Percentiles rank a stretch among this genome's conserved stretches.
Conservation (phyloP, 352 stramenopile species). For the Phytophthora hibernalis region DNA sequence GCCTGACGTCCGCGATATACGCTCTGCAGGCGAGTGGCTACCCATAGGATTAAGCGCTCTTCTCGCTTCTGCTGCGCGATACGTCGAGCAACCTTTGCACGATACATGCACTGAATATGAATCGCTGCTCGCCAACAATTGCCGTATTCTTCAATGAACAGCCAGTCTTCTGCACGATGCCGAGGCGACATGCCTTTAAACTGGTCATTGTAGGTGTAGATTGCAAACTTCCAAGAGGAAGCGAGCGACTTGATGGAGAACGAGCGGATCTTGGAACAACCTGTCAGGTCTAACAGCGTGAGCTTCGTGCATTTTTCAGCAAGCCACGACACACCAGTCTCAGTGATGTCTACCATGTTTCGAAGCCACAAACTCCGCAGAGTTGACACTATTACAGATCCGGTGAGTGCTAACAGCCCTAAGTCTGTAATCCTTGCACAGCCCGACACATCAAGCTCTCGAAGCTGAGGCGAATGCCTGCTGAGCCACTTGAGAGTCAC, state of each 20-base stretch:
- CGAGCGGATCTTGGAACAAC: constrained; percentile 46
- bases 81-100: constrained; percentile 55
- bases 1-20: constrained; percentile 67
- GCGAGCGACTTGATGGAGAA: constrained; percentile 69
- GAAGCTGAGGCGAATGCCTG: constrained; percentile 62
- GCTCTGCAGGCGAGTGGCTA: constrained; percentile 66
- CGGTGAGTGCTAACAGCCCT: constrained; percentile 76
- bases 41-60: constrained; percentile 58
- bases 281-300: constrained; percentile 70
- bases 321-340: constrained; percentile 88
- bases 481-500: constrained; percentile 48
- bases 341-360: constrained; percentile 66
- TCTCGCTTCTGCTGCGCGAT: constrained; percentile 53
- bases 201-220: constrained; percentile 45
- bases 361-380: constrained; percentile 77
- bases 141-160: constrained; percentile 89
- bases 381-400: constrained; percentile 27
- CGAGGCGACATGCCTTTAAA: constrained; percentile 85
- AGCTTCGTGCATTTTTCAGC: constrained; percentile 75
- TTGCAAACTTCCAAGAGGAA: constrained; percentile 66
- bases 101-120: constrained; percentile 75
- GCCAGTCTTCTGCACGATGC: constrained; percentile 77
- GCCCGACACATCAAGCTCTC: constrained; percentile 80
- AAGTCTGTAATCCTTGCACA: constrained; percentile 83
- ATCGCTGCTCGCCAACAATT: constrained; percentile 72